Percentiles rank a stretch among this genome's conserved stretches.
These are phyloP conservation scores for Pythium dissotocum DNA, from an alignment of 352 stramenopile genomes.

Conservation along the genomic window DNA sequence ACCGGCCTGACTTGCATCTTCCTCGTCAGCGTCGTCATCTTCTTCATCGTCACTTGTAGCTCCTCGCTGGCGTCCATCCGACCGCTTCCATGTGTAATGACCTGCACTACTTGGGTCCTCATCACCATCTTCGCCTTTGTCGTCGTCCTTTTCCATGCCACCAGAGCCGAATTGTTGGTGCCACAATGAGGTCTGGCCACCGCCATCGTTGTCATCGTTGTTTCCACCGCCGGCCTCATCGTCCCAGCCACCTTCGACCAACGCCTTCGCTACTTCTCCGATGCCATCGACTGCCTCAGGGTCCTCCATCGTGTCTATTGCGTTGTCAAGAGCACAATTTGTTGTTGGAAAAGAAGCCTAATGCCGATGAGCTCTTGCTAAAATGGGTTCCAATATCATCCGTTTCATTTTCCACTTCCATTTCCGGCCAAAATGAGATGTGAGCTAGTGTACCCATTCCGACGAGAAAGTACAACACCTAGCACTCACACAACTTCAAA, in stretches of 20 bases:
- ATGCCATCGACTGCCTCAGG: background rate
- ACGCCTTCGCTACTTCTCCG: background rate
- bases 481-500: slow-evolving; percentile 2
- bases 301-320: slow-evolving; percentile 3
- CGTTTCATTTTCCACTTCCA: slow-evolving; percentile 10
- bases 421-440: background rate
- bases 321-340: background rate
- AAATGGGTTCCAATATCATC: slow-evolving; percentile 12
- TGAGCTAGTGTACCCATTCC: background rate
- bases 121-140: slow-evolving; percentile 19
- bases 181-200: slow-evolving; percentile 16
- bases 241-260: slow-evolving; percentile 34
- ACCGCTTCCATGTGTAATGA: slow-evolving; percentile 68
- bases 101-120: slow-evolving; percentile 12
- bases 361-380: background rate
- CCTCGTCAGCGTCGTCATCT: slow-evolving; percentile 38
- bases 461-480: background rate
- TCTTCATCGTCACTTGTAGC: slow-evolving; percentile 29
- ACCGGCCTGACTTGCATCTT: slow-evolving; percentile 11
- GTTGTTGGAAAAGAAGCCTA: background rate
- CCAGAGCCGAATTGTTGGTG: slow-evolving; percentile 12
- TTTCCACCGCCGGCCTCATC: slow-evolving; percentile 10
- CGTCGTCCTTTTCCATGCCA: background rate
- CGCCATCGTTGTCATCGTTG: slow-evolving; percentile 11
- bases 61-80: slow-evolving; percentile 31